Conservation (phyloP, 2,329 filamentous ascomycete species). For the Chrysoporthe cubensis region DNA sequence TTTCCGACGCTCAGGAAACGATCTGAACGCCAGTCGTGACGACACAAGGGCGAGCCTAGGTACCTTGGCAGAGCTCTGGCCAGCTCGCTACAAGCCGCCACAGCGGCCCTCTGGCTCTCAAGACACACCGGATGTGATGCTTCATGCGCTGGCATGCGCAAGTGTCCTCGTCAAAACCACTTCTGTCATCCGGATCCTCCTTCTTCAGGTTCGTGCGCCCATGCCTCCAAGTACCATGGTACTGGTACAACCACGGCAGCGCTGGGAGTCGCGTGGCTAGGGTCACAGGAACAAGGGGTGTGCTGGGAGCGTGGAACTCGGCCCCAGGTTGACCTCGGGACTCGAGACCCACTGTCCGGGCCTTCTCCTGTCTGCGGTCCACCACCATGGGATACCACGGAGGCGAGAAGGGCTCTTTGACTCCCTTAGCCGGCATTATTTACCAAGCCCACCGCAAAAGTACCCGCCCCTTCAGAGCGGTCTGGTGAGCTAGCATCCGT, state of each 20-base stretch:
- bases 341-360: neutral
- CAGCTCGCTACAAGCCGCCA: neutral
- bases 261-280: neutral
- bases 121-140: neutral
- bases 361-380: constrained; percentile 1
- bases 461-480: constrained; percentile 14
- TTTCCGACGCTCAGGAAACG: neutral
- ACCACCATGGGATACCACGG: neutral
- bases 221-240: neutral
- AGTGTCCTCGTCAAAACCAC: neutral
- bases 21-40: neutral
- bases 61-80: neutral
- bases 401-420: neutral
- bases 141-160: constrained; percentile 1
- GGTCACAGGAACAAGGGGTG: neutral
- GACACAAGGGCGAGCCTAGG: neutral
- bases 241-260: neutral
- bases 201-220: neutral
- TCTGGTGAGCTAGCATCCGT: neutral
- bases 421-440: constrained; percentile 4
- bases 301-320: neutral
- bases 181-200: neutral
- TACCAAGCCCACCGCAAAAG: constrained; percentile 10
- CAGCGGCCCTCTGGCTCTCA: neutral
- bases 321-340: constrained; percentile 10